Evolutionary conservation across 805 yeast species (phyloP).

Genomic region (Saturnispora kantuleensis): DNA sequence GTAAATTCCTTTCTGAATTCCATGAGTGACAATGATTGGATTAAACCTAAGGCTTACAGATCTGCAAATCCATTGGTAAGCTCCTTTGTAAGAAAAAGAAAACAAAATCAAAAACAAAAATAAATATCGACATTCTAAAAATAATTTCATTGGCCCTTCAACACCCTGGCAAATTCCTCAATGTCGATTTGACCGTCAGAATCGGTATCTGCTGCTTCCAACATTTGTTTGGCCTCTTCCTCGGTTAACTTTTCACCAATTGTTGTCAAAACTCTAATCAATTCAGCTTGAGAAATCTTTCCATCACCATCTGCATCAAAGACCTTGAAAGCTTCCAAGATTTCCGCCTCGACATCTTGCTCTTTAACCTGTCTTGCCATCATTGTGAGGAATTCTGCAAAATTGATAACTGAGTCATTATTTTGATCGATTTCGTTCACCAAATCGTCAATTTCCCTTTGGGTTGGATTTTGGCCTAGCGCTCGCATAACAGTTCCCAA

Average conservation of each 20-base stretch:
- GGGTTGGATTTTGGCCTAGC: slow-evolving; percentile 95
- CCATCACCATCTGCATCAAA: slow-evolving; percentile 97
- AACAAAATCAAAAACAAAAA: neutral
- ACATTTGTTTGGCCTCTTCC: slow-evolving; percentile 95
- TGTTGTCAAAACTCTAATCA: slow-evolving; percentile 92
- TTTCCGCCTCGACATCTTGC: slow-evolving; percentile 94
- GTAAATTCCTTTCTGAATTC: no score
- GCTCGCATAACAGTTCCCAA: slow-evolving; percentile 98
- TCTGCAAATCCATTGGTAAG: neutral
- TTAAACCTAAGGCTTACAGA: no score
- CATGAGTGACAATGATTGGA: no score
- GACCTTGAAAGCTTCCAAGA: slow-evolving; percentile 95
- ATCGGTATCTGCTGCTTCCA: slow-evolving; percentile 88
- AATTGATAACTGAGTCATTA: slow-evolving; percentile 84
- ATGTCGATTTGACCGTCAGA: slow-evolving; percentile 97
- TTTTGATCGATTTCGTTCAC: slow-evolving; percentile 95
- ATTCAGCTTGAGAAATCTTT: slow-evolving; percentile 90
- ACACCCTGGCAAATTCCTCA: slow-evolving; percentile 87
- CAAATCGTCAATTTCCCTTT: slow-evolving; percentile 91
- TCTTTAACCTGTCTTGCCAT: slow-evolving; percentile 93
- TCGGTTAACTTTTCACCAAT: slow-evolving; percentile 96
- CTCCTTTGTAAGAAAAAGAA: neutral
- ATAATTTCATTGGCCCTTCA: slow-evolving; percentile 56
- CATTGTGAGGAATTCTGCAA: slow-evolving; percentile 72
- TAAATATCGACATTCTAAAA: neutral